phyloP scores from a whole-genome alignment of 2,329 filamentous ascomycete species.

The Pseudopyricularia cyperi region DNA sequence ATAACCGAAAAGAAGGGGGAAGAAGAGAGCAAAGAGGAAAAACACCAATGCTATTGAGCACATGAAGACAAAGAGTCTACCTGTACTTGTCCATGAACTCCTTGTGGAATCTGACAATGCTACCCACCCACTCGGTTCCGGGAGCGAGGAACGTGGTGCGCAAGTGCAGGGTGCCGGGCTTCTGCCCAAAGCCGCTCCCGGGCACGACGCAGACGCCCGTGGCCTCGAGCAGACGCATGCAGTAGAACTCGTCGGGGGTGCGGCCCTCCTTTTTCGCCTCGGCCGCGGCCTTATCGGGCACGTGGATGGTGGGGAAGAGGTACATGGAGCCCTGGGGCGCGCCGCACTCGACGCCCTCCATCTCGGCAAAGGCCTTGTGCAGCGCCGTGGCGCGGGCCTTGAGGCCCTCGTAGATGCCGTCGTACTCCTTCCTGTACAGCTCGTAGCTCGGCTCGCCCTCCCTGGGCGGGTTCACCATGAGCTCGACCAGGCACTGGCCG shows the following conservation, averaged over 20 bases:
- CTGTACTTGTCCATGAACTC: conserved; percentile 78
- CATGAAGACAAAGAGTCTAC: conserved; percentile 14
- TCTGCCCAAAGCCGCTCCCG: conserved; percentile 88
- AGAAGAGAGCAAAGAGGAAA: neutral
- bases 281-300: conserved; percentile 63
- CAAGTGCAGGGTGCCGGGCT: conserved; percentile 83
- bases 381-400: conserved; percentile 70
- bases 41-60: neutral
- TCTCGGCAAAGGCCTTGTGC: conserved; percentile 79
- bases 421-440: conserved; percentile 77
- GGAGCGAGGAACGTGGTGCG: conserved; percentile 93
- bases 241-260: conserved; percentile 85
- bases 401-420: conserved; percentile 66
- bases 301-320: conserved; percentile 85
- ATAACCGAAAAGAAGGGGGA: neutral
- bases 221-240: conserved; percentile 75
- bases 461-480: conserved; percentile 93
- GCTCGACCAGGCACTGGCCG: conserved; percentile 89
- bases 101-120: conserved; percentile 80
- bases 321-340: conserved; percentile 95
- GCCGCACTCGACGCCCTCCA: conserved; percentile 92
- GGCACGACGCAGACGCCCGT: conserved; percentile 93
- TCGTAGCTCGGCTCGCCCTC: conserved; percentile 72
- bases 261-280: conserved; percentile 64
- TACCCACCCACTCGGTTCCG: conserved; percentile 85